A percentile compares a stretch with the other conserved stretches of the same genome.
These are phyloP conservation scores for Pythium phragmitis DNA, from an alignment of 352 stramenopile species.

Conservation along the genomic window DNA sequence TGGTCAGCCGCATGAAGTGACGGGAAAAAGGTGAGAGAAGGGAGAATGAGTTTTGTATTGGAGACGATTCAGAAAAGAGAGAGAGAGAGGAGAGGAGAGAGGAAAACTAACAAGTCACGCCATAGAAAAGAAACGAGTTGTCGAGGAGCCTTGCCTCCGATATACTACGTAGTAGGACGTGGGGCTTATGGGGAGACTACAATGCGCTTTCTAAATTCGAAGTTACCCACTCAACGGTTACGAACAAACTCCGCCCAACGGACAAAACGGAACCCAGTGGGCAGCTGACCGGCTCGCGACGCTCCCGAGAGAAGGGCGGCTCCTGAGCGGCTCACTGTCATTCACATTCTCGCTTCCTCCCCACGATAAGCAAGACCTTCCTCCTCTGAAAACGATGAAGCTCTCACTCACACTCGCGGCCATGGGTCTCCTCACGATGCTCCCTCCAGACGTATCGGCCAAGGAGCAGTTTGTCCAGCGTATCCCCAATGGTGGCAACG, in stretches of 20 bases:
- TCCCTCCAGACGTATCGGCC: not conserved
- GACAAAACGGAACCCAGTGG: no score
- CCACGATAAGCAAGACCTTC: not conserved
- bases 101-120: not conserved
- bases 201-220: no score
- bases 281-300: no score
- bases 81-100: not conserved
- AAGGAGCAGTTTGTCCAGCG: slow-evolving; percentile 22
- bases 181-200: no score
- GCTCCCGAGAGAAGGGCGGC: no score
- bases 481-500: slow-evolving; percentile 33
- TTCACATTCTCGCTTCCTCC: not conserved
- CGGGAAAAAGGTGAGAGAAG: not conserved
- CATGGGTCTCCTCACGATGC: not conserved
- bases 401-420: not conserved
- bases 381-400: no score
- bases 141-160: no score
- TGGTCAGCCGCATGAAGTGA: slow-evolving; percentile 54
- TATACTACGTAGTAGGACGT: no score
- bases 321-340: no score
- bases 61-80: not conserved
- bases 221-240: no score
- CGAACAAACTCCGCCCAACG: no score
- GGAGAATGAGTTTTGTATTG: not conserved
- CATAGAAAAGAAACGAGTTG: not conserved